Conservation (phyloP, 306 rosid genomes). For the Pyrus bretschneideri region DNA sequence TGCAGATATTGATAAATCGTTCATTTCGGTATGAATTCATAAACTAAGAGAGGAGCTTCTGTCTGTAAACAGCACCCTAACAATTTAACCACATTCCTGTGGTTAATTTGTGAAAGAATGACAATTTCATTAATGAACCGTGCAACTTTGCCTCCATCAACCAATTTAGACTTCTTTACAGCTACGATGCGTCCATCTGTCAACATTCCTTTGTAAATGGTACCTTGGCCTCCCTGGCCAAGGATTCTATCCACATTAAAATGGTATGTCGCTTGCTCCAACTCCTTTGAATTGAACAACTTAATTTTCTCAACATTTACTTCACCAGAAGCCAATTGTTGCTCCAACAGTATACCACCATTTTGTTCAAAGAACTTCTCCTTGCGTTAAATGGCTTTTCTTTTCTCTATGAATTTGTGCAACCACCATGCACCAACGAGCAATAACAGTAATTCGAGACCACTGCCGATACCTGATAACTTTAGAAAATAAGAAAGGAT, state of each 20-base stretch:
- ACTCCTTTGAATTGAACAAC: neutral
- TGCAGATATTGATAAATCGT: conserved; percentile 4
- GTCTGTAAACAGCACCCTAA: conserved; percentile 12
- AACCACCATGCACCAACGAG: neutral
- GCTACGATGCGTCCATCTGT: conserved; percentile 17
- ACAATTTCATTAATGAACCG: conserved; percentile 10
- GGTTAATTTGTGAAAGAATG: conserved; percentile 12
- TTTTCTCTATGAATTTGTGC: neutral
- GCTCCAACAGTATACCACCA: neutral
- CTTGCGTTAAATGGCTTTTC: neutral
- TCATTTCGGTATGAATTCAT: conserved; percentile 7
- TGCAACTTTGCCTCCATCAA: neutral
- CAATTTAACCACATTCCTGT: conserved; percentile 4
- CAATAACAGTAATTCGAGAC: neutral
- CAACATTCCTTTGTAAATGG: neutral
- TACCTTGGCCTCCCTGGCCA: conserved; percentile 17
- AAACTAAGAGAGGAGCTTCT: conserved; percentile 9
- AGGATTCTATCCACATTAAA: conserved; percentile 2
- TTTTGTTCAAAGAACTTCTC: neutral
- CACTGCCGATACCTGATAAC: neutral
- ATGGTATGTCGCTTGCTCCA: neutral
- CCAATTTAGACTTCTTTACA: conserved; percentile 8
- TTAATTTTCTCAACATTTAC: neutral
- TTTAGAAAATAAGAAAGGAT: neutral
- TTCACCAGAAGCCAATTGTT: neutral